phyloP scores from a whole-genome alignment of 331 rosid genomes.

The Arachis monticola region DNA sequence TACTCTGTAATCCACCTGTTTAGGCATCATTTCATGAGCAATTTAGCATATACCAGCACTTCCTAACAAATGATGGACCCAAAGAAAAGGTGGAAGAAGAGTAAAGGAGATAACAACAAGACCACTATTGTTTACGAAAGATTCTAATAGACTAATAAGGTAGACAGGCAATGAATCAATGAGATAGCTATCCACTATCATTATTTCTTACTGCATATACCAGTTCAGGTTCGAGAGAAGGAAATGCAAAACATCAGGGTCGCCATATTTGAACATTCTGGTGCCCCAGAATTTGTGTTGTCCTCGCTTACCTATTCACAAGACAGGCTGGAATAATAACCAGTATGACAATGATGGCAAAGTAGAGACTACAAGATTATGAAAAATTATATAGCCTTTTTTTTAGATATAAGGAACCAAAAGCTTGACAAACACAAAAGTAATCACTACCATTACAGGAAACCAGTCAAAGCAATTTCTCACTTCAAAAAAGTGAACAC shows the following conservation, averaged over 20 bases:
- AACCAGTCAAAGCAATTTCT: slow-evolving; percentile 1
- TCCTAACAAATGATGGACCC: slow-evolving; percentile 34
- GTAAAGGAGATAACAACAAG: not conserved
- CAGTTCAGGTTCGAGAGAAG: slow-evolving; percentile 94
- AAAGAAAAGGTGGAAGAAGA: not conserved
- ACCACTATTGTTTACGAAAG: slow-evolving; percentile 13
- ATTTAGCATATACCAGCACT: slow-evolving; percentile 32
- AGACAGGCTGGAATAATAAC: slow-evolving; percentile 36
- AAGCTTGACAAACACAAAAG: slow-evolving; percentile 1
- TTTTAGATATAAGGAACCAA: not conserved
- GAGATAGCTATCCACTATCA: slow-evolving; percentile 7
- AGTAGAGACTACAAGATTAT: not conserved
- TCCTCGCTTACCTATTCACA: slow-evolving; percentile 82
- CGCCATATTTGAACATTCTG: slow-evolving; percentile 89
- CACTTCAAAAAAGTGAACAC: not conserved
- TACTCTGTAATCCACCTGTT: slow-evolving; percentile 95
- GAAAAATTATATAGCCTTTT: not conserved
- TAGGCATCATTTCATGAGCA: slow-evolving; percentile 46
- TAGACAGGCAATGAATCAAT: slow-evolving; percentile 29
- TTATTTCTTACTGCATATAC: slow-evolving; percentile 54
- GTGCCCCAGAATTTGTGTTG: slow-evolving; percentile 96
- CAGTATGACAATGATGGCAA: not conserved
- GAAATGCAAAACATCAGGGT: slow-evolving; percentile 83
- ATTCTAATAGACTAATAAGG: slow-evolving; percentile 34
- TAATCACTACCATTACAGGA: slow-evolving; percentile 2